Evolutionary conservation across 2,329 filamentous ascomycete genomes (phyloP).

Genomic region (Aureobasidium lini): DNA sequence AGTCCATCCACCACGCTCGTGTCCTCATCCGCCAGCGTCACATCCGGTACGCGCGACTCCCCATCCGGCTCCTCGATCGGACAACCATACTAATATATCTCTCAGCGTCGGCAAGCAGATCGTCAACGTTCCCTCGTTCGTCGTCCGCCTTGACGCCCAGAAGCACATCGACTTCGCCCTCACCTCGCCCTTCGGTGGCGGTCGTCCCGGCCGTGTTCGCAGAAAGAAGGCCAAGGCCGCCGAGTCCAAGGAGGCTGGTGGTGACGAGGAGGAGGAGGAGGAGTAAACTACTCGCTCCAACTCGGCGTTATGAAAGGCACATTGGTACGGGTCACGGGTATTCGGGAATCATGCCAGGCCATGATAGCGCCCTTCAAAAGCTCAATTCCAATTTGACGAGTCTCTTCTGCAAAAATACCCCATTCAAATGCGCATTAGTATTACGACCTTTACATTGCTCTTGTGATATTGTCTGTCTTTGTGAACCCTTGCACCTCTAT

Average conservation of each 20-base stretch:
- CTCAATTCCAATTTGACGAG: conserved; percentile 14
- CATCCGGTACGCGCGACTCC: conserved; percentile 60
- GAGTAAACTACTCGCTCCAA: conserved; percentile 29
- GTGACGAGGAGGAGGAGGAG: conserved; percentile 86
- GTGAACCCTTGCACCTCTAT: too few relatives aligned
- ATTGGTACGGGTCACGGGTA: conserved; percentile 2
- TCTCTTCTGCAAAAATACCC: conserved; percentile 13
- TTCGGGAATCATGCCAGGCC: conserved; percentile 10
- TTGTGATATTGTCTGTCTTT: neutral
- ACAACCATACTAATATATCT: conserved; percentile 18
- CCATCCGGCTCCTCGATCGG: neutral
- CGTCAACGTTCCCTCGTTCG: conserved; percentile 99
- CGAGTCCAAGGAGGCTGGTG: conserved; percentile 72
- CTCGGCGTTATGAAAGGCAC: conserved; percentile 7
- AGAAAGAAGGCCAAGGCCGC: conserved; percentile 99
- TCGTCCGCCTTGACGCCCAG: conserved; percentile 99
- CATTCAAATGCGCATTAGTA: conserved; percentile 7
- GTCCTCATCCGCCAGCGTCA: conserved; percentile 99
- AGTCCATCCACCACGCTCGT: conserved; percentile 99
- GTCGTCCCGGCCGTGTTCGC: conserved; percentile 92
- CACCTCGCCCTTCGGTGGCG: conserved; percentile 94
- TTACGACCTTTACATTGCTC: conserved; percentile 6
- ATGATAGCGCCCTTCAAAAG: conserved; percentile 12
- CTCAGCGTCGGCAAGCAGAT: conserved; percentile 96
- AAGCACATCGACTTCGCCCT: conserved; percentile 99